Evolutionary conservation across 2,329 filamentous ascomycete species (phyloP).

Genomic region (Fusarium transvaalense): DNA sequence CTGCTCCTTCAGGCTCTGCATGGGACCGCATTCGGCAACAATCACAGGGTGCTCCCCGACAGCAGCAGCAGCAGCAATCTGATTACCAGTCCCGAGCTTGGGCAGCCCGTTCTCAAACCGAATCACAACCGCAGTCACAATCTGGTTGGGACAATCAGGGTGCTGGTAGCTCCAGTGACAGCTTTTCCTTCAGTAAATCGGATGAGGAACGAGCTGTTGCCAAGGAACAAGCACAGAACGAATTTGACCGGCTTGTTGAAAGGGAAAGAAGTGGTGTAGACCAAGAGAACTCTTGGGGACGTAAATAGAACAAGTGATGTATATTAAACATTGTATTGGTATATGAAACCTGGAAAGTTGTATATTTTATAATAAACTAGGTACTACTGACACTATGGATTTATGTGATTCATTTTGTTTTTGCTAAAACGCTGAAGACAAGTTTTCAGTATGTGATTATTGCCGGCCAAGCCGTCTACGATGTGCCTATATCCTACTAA

Average conservation of each 20-base stretch:
- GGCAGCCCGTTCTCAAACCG: constrained; percentile 22
- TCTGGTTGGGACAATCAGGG: constrained; percentile 49
- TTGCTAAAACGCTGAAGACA: neutral
- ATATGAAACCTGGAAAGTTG: constrained; percentile 8
- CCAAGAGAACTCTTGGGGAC: constrained; percentile 48
- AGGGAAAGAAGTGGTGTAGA: constrained; percentile 55
- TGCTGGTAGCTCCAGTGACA: constrained; percentile 42
- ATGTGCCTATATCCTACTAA: constrained; percentile 9
- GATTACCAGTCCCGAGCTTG: constrained; percentile 34
- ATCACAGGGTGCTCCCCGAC: constrained; percentile 32
- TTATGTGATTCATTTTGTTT: neutral
- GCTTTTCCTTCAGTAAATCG: constrained; percentile 53
- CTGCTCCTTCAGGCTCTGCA: constrained; percentile 50
- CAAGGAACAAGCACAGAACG: constrained; percentile 62
- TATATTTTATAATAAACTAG: constrained; percentile 9
- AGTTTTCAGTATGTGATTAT: constrained; percentile 15
- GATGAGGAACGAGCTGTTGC: constrained; percentile 56
- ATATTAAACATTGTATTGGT: constrained; percentile 15
- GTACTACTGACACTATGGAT: neutral
- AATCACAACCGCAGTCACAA: constrained; percentile 31
- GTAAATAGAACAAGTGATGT: constrained; percentile 15
- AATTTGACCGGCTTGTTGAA: constrained; percentile 65
- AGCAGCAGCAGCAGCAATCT: constrained; percentile 43
- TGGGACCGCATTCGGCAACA: constrained; percentile 61
- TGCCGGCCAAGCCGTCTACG: constrained; percentile 17